Evolutionary conservation across 176 grass and related monocot species (phyloP).

Genomic region (Eragrostis nindensis): DNA sequence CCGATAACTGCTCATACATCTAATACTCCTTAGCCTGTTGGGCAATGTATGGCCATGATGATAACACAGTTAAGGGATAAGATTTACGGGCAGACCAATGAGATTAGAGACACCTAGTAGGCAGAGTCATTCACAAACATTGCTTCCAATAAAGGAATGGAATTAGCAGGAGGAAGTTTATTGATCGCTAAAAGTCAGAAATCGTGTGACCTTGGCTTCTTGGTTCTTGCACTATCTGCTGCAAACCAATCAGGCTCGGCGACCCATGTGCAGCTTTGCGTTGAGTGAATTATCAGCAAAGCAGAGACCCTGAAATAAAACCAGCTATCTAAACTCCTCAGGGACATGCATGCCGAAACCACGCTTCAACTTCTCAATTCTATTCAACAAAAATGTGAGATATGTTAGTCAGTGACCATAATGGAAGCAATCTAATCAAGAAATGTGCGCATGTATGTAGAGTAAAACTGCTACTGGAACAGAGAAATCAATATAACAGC

Average conservation of each 20-base stretch:
- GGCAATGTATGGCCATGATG: slow-evolving; percentile 15
- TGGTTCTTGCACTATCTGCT: slow-evolving; percentile 4
- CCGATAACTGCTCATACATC: slow-evolving; percentile 43
- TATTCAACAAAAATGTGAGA: slow-evolving; percentile 46
- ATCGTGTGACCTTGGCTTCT: slow-evolving; percentile 25
- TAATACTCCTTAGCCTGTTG: slow-evolving; percentile 22
- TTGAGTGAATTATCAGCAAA: slow-evolving; percentile 31
- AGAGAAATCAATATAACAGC: background rate
- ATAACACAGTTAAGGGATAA: slow-evolving; percentile 31
- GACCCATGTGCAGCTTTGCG: slow-evolving; percentile 32
- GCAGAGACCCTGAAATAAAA: slow-evolving; percentile 2
- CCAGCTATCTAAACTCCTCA: slow-evolving; percentile 67
- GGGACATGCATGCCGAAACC: slow-evolving; percentile 94
- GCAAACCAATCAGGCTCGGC: slow-evolving; percentile 13
- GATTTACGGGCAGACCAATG: slow-evolving; percentile 35
- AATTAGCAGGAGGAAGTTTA: slow-evolving; percentile 48
- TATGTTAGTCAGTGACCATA: slow-evolving; percentile 27
- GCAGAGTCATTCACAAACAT: slow-evolving; percentile 23
- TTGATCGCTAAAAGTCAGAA: slow-evolving; percentile 33
- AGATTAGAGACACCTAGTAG: slow-evolving; percentile 34
- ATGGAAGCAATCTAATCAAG: background rate
- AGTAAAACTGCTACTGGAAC: slow-evolving; percentile 20
- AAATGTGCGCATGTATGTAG: background rate
- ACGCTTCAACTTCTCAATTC: slow-evolving; percentile 89
- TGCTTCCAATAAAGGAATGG: slow-evolving; percentile 35